phyloP scores from a whole-genome alignment of 371 early-diverging fungal species.

The Saksenaea oblongispora region DNA sequence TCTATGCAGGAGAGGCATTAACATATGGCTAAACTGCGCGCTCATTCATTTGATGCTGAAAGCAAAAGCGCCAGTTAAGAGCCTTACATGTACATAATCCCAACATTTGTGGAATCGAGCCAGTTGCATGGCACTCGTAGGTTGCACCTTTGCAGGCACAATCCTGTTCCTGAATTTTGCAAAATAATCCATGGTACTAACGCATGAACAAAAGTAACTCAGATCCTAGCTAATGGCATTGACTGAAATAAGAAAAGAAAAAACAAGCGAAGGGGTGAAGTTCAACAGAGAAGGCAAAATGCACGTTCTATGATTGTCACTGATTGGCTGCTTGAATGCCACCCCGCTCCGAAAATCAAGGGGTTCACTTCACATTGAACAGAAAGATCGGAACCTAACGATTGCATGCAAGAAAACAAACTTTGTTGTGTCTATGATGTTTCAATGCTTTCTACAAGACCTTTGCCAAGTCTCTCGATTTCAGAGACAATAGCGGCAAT shows the following conservation, averaged over 20 bases:
- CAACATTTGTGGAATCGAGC: conserved; percentile 79
- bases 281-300: not conserved
- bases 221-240: not conserved
- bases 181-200: conserved; percentile 62
- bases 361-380: not conserved
- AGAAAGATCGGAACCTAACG: not conserved
- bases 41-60: not conserved
- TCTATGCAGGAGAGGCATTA: conserved; percentile 34
- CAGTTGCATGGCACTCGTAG: conserved; percentile 67
- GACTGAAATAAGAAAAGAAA: not conserved
- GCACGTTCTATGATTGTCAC: not conserved
- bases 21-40: not conserved
- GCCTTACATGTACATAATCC: conserved; percentile 68
- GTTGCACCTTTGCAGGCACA: conserved; percentile 62
- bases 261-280: not conserved
- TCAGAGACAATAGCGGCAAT: conserved; percentile 69
- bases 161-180: conserved; percentile 68
- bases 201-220: not conserved
- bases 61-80: not conserved
- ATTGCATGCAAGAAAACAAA: not conserved
- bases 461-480: conserved; percentile 63
- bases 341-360: conserved; percentile 4
- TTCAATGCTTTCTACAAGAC: conserved; percentile 20
- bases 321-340: not conserved
- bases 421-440: conserved; percentile 5